Evolutionary conservation across 495 filamentous ascomycete genomes (phyloP).

Genomic region (Thermochaetoides thermophila): DNA sequence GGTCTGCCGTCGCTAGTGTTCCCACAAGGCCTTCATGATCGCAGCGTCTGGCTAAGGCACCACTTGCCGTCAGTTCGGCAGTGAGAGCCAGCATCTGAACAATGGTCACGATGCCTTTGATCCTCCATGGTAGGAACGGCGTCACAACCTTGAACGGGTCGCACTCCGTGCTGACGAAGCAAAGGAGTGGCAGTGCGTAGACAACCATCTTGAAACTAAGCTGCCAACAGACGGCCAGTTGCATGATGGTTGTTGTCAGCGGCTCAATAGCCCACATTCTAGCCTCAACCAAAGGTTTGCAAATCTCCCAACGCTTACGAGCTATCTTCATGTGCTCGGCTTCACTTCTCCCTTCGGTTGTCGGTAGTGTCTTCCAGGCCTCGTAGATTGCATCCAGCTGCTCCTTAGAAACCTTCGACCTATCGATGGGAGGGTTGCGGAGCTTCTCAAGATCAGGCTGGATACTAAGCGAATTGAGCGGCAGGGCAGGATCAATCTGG

Average conservation of each 20-base stretch:
- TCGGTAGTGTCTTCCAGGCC: slow-evolving; percentile 4
- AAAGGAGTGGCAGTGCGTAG: slow-evolving; percentile 22
- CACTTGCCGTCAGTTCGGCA: slow-evolving; percentile 9
- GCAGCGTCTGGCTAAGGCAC: slow-evolving; percentile 7
- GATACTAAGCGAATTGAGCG: slow-evolving; percentile 22
- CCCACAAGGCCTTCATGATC: slow-evolving; percentile 13
- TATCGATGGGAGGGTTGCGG: slow-evolving; percentile 12
- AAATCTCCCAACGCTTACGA: slow-evolving; percentile 20
- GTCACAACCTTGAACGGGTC: slow-evolving; percentile 22
- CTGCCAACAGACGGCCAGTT: slow-evolving; percentile 14
- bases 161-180: slow-evolving; percentile 22
- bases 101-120: slow-evolving; percentile 25
- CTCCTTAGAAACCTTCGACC: slow-evolving; percentile 6
- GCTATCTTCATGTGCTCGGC: slow-evolving; percentile 5
- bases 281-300: slow-evolving; percentile 21
- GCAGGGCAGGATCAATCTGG: slow-evolving; percentile 17
- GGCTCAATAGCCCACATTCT: slow-evolving; percentile 29
- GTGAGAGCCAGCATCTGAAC: slow-evolving; percentile 24
- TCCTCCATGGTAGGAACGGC: slow-evolving; percentile 23
- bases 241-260: slow-evolving; percentile 15
- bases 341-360: slow-evolving; percentile 1
- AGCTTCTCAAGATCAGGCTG: slow-evolving; percentile 13
- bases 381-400: slow-evolving; percentile 14
- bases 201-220: slow-evolving; percentile 11
- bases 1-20: slow-evolving; percentile 19